Base-by-base conservation (phyloP, 2,329 filamentous ascomycete genomes). In the Coniochaeta pulveracea region DNA sequence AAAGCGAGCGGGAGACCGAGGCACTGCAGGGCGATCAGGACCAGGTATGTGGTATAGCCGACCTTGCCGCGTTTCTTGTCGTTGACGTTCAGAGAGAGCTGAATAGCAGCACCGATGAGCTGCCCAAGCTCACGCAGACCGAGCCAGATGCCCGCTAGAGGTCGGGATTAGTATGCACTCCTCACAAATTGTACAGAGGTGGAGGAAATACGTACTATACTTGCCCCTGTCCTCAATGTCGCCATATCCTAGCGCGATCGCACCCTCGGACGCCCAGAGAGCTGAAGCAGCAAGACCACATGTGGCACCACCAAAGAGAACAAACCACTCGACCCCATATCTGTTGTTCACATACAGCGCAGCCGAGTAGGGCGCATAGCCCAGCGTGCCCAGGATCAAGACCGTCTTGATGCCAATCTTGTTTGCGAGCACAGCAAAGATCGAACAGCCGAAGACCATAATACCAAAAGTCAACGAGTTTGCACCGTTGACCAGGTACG, bases 81-180 rank as follows among this genome's bases (percentile, higher is more conserved):
- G 3, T 57, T 54, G 35, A 57, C 53, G 29, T 70, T 71, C 11
- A 70, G 53, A 0, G 58, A 64, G 0, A 70, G 55, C 17, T 67
- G 62, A 19, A 70, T 67, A 0, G 65, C 61, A 3, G 62, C 57
- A 3, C 66, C 66, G 34, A 71, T 63, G 15, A 72, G 56, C 35
- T 68, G 66, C 1, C 67, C 67, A 6, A 69, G 55, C 37, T 69
- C 64, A 6, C 64, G 59, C 6, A 70, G 58, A 6, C 64, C 61
- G 4, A 71, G 60, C 66, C 66, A 71, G 22, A 69, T 69, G 3
- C 63, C 64, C 26, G 63, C 56, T n/a, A n/a, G 54, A 17, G 15
- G 14, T 10, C 6, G 4, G 30, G 18, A 2, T 3, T 7, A 6
- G 4, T 5, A 10, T 3, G 6, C 7, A 19, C 5, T 22, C 32